These are phyloP conservation scores for Hypoxylon cercidicola DNA, from an alignment of 495 filamentous ascomycete genomes.

Conservation along the genomic window DNA sequence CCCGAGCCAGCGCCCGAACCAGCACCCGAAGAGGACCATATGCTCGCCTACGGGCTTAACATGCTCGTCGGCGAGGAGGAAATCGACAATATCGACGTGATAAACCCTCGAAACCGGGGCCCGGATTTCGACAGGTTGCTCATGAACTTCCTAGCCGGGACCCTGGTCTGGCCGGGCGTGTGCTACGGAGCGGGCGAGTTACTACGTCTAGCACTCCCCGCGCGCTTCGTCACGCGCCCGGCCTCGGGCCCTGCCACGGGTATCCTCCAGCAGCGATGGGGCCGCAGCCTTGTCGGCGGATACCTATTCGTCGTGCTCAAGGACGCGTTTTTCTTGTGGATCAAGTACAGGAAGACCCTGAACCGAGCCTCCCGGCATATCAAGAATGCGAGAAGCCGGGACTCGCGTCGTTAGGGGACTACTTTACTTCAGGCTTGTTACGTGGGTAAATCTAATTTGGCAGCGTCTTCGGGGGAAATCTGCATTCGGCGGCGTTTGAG, in stretches of 20 bases:
- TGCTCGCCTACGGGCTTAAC: conserved; percentile 43
- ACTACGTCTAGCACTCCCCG: conserved; percentile 69
- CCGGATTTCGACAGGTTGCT: conserved; percentile 15
- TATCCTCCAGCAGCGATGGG: conserved; percentile 79
- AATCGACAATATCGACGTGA: conserved; percentile 6
- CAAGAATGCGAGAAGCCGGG: conserved; percentile 60
- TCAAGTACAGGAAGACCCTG: conserved; percentile 76
- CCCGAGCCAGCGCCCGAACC: neutral
- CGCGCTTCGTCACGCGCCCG: conserved; percentile 67
- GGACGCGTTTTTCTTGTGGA: conserved; percentile 79
- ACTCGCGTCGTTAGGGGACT: conserved; percentile 21
- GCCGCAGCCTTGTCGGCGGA: conserved; percentile 80
- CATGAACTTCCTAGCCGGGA: conserved; percentile 52
- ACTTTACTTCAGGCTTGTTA: too few relatives aligned
- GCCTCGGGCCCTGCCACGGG: conserved; percentile 58
- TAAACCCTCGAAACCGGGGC: conserved; percentile 33
- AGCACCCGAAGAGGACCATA: conserved; percentile 38
- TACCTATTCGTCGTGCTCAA: conserved; percentile 82
- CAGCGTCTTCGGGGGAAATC: too few relatives aligned
- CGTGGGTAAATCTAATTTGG: too few relatives aligned
- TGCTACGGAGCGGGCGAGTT: conserved; percentile 71
- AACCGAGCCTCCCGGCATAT: conserved; percentile 73
- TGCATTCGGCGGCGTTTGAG: conserved; percentile 13
- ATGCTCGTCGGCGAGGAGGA: conserved; percentile 38
- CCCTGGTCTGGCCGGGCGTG: conserved; percentile 54